Percentiles rank a stretch among this genome's conserved stretches.
Evolutionary conservation across 805 yeast genomes (phyloP).

Genomic region (Kodamaea kaohsiungensis): DNA sequence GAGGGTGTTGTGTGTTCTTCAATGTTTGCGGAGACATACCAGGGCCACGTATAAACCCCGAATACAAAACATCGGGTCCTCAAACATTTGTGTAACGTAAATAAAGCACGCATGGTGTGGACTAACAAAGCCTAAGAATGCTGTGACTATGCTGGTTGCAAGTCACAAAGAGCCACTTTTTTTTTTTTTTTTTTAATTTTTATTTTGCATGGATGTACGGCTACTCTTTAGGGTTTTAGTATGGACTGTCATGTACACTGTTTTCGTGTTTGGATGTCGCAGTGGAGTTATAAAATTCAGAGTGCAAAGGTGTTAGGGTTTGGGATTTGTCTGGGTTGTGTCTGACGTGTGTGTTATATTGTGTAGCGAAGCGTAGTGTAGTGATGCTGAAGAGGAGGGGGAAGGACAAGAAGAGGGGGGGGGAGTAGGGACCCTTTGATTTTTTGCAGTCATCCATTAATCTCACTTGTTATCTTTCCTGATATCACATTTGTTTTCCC

Average conservation of each 20-base stretch:
- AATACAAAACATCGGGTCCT: not conserved
- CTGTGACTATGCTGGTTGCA: not conserved
- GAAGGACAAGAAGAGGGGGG: no score
- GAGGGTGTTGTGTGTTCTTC: no score
- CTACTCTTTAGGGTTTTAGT: not conserved
- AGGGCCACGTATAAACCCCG: not conserved
- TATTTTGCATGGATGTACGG: not conserved
- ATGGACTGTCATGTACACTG: not conserved
- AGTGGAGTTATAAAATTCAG: no score
- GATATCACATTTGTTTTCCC: not conserved
- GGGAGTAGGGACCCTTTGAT: not conserved
- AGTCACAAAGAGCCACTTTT: not conserved
- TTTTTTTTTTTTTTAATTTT: no score
- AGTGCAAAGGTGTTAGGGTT: no score
- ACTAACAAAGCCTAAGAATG: conserved; percentile 2
- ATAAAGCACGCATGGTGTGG: conserved; percentile 1
- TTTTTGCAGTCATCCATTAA: not conserved
- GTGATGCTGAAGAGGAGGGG: no score
- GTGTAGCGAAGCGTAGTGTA: no score
- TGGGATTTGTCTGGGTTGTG: no score
- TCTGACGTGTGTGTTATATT: no score
- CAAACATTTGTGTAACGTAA: not conserved
- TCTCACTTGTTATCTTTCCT: not conserved
- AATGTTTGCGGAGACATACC: not conserved
- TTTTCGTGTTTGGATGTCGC: not conserved